phyloP scores from a whole-genome alignment of 441 rosid species.

The Populus hybrid region DNA sequence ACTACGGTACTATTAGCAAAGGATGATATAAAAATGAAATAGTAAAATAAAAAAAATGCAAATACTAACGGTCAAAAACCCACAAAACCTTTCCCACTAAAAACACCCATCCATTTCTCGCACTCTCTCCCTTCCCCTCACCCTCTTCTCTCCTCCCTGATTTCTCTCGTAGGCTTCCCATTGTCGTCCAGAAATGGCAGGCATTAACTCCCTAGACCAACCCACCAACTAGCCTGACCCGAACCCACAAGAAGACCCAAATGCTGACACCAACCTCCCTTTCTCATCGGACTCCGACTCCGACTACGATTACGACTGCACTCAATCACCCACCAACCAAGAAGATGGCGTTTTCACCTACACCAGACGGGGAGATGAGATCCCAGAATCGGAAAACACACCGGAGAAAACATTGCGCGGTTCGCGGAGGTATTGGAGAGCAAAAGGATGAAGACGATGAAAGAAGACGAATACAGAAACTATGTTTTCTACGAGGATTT shows the following conservation, averaged over 20 bases:
- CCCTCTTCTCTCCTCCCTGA: neutral
- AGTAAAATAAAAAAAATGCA: too few species aligned
- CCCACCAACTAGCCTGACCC: neutral
- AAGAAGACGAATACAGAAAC: conserved; percentile 45
- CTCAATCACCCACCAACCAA: conserved; percentile 17
- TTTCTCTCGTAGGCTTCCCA: neutral
- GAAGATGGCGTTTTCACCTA: conserved; percentile 24
- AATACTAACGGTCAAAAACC: too few species aligned
- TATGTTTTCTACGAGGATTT: conserved; percentile 37
- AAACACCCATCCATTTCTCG: too few species aligned
- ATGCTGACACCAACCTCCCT: conserved; percentile 21
- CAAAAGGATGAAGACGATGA: conserved; percentile 25
- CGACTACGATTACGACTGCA: conserved; percentile 35
- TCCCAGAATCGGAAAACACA: conserved; percentile 30
- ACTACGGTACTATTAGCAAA: too few species aligned
- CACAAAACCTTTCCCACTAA: too few species aligned
- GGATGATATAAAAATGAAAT: too few species aligned
- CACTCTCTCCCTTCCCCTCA: too few species aligned
- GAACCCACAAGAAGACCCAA: conserved; percentile 10
- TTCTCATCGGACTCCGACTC: conserved; percentile 19
- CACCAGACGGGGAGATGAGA: conserved; percentile 41
- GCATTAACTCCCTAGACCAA: neutral
- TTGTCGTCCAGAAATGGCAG: conserved; percentile 2
- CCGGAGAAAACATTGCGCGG: conserved; percentile 47
- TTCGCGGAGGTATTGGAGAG: conserved; percentile 41